A percentile compares a stretch with the other conserved stretches of the same genome.
Conservation (phyloP, 2,329 filamentous ascomycete genomes). For the Diaporthe aspalathi region DNA sequence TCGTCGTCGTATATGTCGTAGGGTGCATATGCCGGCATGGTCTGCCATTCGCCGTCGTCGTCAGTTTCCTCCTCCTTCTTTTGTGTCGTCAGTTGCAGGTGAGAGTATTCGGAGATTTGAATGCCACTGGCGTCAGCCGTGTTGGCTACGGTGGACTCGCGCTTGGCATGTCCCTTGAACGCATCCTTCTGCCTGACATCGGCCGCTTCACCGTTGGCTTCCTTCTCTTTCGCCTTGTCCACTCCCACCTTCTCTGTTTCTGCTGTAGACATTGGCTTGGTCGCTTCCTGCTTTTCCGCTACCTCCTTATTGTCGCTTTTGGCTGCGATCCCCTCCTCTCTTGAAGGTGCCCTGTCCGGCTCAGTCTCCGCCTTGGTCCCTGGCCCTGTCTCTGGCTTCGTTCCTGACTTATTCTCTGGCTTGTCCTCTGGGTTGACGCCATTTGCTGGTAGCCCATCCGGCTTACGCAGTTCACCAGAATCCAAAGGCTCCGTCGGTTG, state of each 20-base stretch:
- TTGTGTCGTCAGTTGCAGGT: constrained; percentile 78
- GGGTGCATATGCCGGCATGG: constrained; percentile 91
- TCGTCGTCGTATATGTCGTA: constrained; percentile 98
- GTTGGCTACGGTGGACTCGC: constrained; percentile 55
- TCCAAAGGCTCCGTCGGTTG: neutral
- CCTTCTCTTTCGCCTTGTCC: neutral
- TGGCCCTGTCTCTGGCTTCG: neutral
- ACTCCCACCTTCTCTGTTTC: neutral
- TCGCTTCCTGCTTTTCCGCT: neutral
- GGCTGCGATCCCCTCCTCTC: neutral
- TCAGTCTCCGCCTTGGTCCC: too few relatives aligned
- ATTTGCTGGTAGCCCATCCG: neutral
- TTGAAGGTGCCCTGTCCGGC: neutral
- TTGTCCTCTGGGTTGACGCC: neutral
- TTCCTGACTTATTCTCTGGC: too few relatives aligned
- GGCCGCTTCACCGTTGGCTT: neutral
- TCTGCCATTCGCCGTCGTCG: constrained; percentile 81
- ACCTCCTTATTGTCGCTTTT: neutral
- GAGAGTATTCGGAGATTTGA: constrained; percentile 84
- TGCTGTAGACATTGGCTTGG: neutral
- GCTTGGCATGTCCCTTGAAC: constrained; percentile 48
- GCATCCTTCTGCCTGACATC: constrained; percentile 41
- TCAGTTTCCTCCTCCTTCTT: constrained; percentile 60
- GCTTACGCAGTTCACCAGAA: neutral
- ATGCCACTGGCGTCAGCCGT: constrained; percentile 45